Conservation (phyloP, 1,284 basidiomycete genomes). For the Puccinia polysora region DNA sequence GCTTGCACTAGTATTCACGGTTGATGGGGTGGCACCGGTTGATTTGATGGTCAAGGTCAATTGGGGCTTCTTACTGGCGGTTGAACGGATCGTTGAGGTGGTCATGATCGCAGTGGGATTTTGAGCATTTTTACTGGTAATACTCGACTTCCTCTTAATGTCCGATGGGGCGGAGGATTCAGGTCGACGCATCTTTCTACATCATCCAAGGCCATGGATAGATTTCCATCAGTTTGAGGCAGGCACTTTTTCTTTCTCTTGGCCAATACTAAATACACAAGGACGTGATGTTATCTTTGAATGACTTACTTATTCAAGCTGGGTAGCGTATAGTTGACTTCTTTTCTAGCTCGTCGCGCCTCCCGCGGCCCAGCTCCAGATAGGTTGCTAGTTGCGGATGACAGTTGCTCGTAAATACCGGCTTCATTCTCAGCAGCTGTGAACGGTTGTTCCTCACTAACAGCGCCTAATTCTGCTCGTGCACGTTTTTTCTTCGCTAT, state of each 20-base stretch:
- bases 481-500: neutral
- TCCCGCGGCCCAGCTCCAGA: neutral
- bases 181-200: constrained; percentile 18
- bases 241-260: neutral
- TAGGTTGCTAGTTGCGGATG: neutral
- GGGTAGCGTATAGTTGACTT: constrained; percentile 18
- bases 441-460: neutral
- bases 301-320: constrained; percentile 10
- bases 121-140: no score
- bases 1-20: no score
- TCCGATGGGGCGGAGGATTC: constrained; percentile 1
- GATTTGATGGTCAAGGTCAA: no score
- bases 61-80: neutral
- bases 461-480: neutral
- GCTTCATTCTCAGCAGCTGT: neutral
- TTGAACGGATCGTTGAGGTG: neutral
- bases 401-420: no score
- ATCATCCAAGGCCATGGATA: neutral
- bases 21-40: neutral
- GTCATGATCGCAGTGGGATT: no score
- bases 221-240: neutral
- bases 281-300: neutral
- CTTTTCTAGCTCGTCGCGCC: constrained; percentile 6
- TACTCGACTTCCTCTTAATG: neutral
- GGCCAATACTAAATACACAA: neutral